Evolutionary conservation across 805 yeast genomes (phyloP), one percentile per base, ranked within the genome.

Genomic region (Wickerhamomyces chaumierensis): DNA sequence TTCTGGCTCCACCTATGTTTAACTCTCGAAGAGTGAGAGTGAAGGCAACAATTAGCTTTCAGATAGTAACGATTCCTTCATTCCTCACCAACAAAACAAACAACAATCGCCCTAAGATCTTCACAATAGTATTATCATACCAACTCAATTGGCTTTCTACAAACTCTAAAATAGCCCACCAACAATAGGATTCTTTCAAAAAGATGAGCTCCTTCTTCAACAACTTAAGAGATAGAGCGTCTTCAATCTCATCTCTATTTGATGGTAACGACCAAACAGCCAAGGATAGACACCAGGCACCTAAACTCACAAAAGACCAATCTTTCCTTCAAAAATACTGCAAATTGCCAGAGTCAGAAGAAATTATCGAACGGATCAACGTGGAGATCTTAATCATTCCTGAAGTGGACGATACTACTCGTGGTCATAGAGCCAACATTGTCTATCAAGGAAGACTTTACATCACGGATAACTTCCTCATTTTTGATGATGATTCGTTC

Each of bases 401-500:
- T 19, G 44, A 45, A 25, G 52, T 53, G 8, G 39, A 36, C 11
- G 46, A 42, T 29, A 14, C 19, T 36, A 18, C 46, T 44, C 17
- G 17, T 44, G 3, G 43, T 45, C 15, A 45, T 48, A 49, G 48
- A 28, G 41, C 57, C 9, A 58, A 63, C 5, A 57, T 58, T 36
- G 63, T 59, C 41, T 60, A 66, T 65, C 60, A 82, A 38, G 83
- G 98, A 49, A 61, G 68, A 60, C 48, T 88, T n/a, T 79, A 65
- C 47, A 57, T 92, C 34, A 81, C 95, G 1, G 75, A 75, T 39
- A 83, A 81, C 46, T 92, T 76, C 53, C 55, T 92, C 29, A 73
- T 83, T 18, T 90, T 88, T 52, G 68, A 74, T 42, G 86, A 84
- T 48, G 69, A 73, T 6, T 76, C 75, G 48, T 94, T 86, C 49